A percentile compares a stretch with the other conserved stretches of the same genome.
Conservation (phyloP, 345 rosid genomes). For the Eutrema yunnanense region DNA sequence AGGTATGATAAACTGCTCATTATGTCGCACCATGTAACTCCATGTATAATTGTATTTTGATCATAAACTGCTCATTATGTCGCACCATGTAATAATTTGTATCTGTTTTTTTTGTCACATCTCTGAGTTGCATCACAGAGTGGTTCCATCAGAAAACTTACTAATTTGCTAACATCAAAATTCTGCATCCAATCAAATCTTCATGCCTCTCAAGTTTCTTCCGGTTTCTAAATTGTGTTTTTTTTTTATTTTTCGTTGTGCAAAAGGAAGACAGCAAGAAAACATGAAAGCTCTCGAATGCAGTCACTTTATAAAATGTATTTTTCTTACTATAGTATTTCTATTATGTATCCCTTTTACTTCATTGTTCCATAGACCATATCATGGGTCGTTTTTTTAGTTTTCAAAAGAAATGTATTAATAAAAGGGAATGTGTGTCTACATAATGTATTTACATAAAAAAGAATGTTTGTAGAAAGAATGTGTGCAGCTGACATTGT, state of each 20-base stretch:
- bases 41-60: slow-evolving; percentile 44
- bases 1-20: slow-evolving; percentile 40
- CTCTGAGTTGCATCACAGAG: no score
- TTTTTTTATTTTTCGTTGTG: neutral
- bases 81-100: neutral
- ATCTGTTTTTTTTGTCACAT: neutral
- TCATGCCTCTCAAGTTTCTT: neutral
- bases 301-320: slow-evolving; percentile 23
- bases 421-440: no score
- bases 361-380: no score
- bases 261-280: slow-evolving; percentile 79
- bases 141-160: neutral
- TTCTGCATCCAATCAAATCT: neutral
- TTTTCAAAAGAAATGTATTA: no score
- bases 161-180: neutral
- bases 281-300: slow-evolving; percentile 74
- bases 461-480: no score
- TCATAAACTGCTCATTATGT: neutral
- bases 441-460: no score
- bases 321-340: no score
- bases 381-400: no score
- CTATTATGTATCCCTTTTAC: no score
- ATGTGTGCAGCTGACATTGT: no score
- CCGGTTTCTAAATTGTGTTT: neutral
- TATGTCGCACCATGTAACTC: neutral